Evolutionary conservation across 129 eudicot species (phyloP).

Genomic region (Flaveria robusta): DNA sequence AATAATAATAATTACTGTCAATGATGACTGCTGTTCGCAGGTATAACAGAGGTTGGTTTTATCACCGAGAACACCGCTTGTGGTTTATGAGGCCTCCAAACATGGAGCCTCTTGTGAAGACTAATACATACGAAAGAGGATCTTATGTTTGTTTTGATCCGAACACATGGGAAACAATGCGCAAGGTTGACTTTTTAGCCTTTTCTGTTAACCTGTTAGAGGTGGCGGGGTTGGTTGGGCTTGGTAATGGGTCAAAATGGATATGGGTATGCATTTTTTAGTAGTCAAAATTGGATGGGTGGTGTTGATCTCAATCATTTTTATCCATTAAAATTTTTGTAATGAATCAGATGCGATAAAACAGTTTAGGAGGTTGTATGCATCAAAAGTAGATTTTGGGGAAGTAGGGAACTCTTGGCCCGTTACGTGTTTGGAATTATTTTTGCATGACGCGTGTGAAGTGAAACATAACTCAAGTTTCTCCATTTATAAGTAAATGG

Average conservation of each 20-base stretch:
- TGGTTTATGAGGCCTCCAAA: constrained; percentile 74
- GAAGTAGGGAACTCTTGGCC: not conserved
- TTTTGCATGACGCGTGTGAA: not conserved
- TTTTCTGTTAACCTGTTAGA: not conserved
- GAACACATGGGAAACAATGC: constrained; percentile 86
- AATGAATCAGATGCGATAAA: not conserved
- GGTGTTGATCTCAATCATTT: not conserved
- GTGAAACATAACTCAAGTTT: not conserved
- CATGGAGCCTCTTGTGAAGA: constrained; percentile 76
- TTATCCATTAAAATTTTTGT: not conserved
- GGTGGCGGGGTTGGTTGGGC: not conserved
- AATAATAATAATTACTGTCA: not conserved
- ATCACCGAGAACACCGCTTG: constrained; percentile 65
- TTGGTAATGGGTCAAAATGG: not conserved
- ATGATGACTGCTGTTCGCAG: constrained; percentile 38
- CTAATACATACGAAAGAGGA: constrained; percentile 74
- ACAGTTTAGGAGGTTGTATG: not conserved
- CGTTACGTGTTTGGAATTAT: not conserved
- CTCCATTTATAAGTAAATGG: not conserved
- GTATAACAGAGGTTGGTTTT: constrained; percentile 81
- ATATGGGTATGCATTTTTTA: not conserved
- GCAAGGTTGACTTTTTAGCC: constrained; percentile 50
- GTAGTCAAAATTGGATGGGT: not conserved
- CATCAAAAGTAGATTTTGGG: not conserved
- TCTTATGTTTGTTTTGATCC: constrained; percentile 86